Base-by-base conservation (phyloP, 805 yeast genomes). In the Kurtzmaniella cleridarum region DNA sequence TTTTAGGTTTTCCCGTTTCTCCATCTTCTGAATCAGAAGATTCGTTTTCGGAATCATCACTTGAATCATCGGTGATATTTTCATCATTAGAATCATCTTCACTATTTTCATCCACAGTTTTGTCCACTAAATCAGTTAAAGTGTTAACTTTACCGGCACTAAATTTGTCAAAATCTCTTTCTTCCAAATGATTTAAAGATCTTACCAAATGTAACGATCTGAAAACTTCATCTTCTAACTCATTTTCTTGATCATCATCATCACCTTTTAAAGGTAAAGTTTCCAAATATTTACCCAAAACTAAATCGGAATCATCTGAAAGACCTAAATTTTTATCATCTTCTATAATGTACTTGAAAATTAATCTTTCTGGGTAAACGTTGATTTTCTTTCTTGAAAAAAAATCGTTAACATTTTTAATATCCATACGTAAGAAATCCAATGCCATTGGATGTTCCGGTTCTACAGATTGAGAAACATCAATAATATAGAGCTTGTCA, bases 371-470 rank as follows among this genome's bases (percentile, higher is more conserved):
- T 3, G 95, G 78, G 50, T 84, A 84, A 12, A 87, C 83, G 37
- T 76, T 74, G 31, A 90, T 86, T 57, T 82, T 79, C 51, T 74
- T 75, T 44, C 80, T 72, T 42, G 73, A 71, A 53, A 93, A 93
- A 59, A 82, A 93, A 51, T 86, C 93, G 54, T 91, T 93, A 17
- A 91, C 86, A 55, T 93, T 93, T 59, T 91, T 93, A 55, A 93
- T 90, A 63, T 93, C 99, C 98, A 93, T 93, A 55, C 99, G 72
- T 43, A 93, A 64, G 57, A 93, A 93, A 59, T 93, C 98, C 47
- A 93, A 70, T 32, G 95, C 84, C 88, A 88, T 88, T 9, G 96
- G 98, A 62, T 93, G 99, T 51, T 89, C 96, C 8, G 96, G 97
- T 59, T 93, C 98, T 17, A 93, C 98, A 29, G 95, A 81, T 59